Base-by-base conservation (phyloP, 306 rosid species). In the Styphnolobium japonicum region DNA sequence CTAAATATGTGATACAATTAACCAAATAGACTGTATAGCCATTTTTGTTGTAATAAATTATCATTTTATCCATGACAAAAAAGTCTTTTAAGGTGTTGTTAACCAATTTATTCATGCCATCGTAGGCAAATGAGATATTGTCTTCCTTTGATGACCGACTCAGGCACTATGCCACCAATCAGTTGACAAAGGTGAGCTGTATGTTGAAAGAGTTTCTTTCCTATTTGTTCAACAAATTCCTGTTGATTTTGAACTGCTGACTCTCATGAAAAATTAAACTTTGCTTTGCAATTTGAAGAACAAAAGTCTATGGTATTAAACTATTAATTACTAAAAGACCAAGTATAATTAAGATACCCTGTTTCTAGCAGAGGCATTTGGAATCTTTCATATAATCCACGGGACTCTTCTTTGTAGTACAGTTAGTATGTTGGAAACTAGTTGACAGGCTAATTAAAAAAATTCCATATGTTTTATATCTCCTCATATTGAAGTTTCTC, bases 71-170 rank as follows among this genome's bases (percentile, higher is more conserved):
- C 51, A n/a, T 45, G 42, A 40, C 40, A 58, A 58, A 61, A 5
- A 29, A 73, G 6, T 78, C 67, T 68, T 81, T 63, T n/a, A n/a
- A 70, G n/a, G 31, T 49, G 51, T 61, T 53, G 45, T 19, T 80
- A 27, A 82, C 53, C 77, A 82, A 81, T 65, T 88, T 83, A 12
- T 81, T 84, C 61, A 31, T 75, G 67, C 68, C 40, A 80, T 70
- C 55, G 34, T 82, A 95, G 99, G 99, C 98, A 77, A 95, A 90
- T 23, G 98, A 95, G 84, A 93, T 96, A 84, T 82, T 96, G 76
- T 96, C 99, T 66, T 90, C 99, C 52, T 96, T 96, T 64, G 99
- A 96, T 66, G 96, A 79, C 67, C 91, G 94, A 56, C 91, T 96
- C 58, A 86, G 98, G 82, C 92, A 2, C 5, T 93, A 95, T 80